Evolutionary conservation across 2,329 filamentous ascomycete species (phyloP).

Genomic region (Cylindrodendrum hubeiense): DNA sequence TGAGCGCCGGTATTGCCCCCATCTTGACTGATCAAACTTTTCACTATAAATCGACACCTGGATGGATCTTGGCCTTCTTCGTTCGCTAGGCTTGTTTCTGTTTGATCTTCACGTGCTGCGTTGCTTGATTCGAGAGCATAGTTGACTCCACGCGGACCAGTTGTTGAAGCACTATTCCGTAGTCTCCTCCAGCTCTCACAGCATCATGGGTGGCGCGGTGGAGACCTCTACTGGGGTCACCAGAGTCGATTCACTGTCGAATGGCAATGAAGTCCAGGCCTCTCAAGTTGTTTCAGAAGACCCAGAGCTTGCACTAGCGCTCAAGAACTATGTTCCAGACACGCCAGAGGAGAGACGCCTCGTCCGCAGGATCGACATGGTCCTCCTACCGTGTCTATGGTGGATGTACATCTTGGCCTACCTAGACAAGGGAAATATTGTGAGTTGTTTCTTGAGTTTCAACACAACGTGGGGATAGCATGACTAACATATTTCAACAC

Average conservation of each 20-base stretch:
- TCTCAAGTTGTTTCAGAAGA: neutral
- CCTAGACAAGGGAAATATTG: conserved; percentile 47
- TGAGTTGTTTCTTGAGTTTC: conserved; percentile 25
- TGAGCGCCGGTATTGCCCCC: neutral
- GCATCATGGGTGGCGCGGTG: neutral
- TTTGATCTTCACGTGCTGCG: neutral
- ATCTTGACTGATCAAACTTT: neutral
- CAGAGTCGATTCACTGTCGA: neutral
- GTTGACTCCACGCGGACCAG: neutral
- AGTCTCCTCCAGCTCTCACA: neutral
- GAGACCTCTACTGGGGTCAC: neutral
- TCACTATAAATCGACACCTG: neutral
- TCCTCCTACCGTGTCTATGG: conserved; percentile 62
- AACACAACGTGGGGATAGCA: neutral
- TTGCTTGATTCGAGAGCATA: neutral
- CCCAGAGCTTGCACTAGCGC: conserved; percentile 10
- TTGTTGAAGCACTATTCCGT: neutral
- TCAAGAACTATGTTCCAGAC: conserved; percentile 24
- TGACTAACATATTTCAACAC: neutral
- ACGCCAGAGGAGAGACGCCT: conserved; percentile 50
- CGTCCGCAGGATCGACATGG: conserved; percentile 58
- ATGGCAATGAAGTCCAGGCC: neutral
- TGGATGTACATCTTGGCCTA: conserved; percentile 47
- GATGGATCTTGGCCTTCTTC: neutral
- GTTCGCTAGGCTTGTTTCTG: neutral